Conservation (phyloP, 495 filamentous ascomycete genomes). For the Tuber borchii region DNA sequence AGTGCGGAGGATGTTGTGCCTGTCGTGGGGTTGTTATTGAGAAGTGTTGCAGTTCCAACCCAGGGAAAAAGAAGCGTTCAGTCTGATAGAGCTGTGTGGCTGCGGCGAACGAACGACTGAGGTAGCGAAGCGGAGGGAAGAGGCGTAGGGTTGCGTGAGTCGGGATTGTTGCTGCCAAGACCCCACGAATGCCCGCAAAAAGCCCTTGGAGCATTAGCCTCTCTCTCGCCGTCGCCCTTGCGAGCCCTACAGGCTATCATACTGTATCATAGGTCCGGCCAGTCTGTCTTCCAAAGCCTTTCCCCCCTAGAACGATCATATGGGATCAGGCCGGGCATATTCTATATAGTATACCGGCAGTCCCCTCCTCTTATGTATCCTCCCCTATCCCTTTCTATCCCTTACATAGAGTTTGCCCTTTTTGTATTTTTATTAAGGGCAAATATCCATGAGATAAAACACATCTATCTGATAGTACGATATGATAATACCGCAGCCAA, state of each 20-base stretch:
- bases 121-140: not conserved
- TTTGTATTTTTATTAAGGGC: not conserved
- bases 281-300: not conserved
- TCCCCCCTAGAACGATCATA: not conserved
- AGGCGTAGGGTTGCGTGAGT: constrained; percentile 1
- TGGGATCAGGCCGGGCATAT: not conserved
- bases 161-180: constrained; percentile 4
- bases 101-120: not conserved
- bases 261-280: not conserved
- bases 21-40: not conserved
- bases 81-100: constrained; percentile 2
- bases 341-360: not conserved
- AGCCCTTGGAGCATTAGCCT: not conserved
- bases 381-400: not conserved
- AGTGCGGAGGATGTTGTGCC: not conserved
- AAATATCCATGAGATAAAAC: not conserved
- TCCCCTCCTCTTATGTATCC: not conserved
- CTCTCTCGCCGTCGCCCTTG: not conserved
- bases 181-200: not conserved
- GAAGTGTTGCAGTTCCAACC: not conserved
- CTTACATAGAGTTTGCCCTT: constrained; percentile 1
- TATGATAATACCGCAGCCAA: not conserved
- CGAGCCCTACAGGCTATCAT: not conserved
- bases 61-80: not conserved
- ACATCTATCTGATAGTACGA: constrained; percentile 2